phyloP scores from a whole-genome alignment of 768 basidiomycete species.

The Fomitopsis pulvina region DNA sequence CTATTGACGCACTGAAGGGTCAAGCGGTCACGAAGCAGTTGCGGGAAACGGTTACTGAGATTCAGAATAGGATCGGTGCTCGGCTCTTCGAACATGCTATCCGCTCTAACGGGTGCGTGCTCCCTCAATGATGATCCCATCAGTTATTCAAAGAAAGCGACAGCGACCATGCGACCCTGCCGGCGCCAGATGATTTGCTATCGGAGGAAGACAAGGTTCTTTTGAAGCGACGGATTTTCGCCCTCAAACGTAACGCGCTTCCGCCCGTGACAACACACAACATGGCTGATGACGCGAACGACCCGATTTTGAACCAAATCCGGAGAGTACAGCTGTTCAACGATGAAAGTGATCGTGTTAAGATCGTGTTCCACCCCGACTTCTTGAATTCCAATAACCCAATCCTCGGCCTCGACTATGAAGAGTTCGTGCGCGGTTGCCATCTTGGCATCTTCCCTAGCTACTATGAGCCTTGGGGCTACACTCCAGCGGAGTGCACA shows the following conservation, averaged over 20 bases:
- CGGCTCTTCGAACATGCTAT: slow-evolving; percentile 93
- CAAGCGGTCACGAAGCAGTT: slow-evolving; percentile 98
- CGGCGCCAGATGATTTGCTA: slow-evolving; percentile 70
- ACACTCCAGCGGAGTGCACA: slow-evolving; percentile 98
- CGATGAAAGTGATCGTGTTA: slow-evolving; percentile 80
- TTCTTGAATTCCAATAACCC: slow-evolving; percentile 98
- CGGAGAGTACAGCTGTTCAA: slow-evolving; percentile 95
- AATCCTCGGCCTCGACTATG: slow-evolving; percentile 94
- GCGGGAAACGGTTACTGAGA: slow-evolving; percentile 91
- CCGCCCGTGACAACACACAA: slow-evolving; percentile 98
- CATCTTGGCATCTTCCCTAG: slow-evolving; percentile 98
- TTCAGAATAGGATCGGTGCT: slow-evolving; percentile 88
- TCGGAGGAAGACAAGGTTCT: slow-evolving; percentile 91
- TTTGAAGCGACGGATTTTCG: slow-evolving; percentile 94
- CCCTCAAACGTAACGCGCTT: slow-evolving; percentile 89
- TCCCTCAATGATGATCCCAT: neutral
- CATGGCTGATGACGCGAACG: slow-evolving; percentile 89
- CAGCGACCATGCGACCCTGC: slow-evolving; percentile 69
- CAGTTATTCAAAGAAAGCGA: neutral
- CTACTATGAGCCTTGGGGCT: slow-evolving; percentile 96
- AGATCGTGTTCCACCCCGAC: slow-evolving; percentile 97
- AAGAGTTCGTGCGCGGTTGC: slow-evolving; percentile 97
- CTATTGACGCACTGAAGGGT: slow-evolving; percentile 93
- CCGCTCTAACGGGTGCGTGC: slow-evolving; percentile 76
- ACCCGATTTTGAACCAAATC: slow-evolving; percentile 94